Percentiles rank a stretch among this genome's conserved stretches.
phyloP scores from a whole-genome alignment of 2,329 filamentous ascomycete genomes.

The Furcasterigmium sp. region DNA sequence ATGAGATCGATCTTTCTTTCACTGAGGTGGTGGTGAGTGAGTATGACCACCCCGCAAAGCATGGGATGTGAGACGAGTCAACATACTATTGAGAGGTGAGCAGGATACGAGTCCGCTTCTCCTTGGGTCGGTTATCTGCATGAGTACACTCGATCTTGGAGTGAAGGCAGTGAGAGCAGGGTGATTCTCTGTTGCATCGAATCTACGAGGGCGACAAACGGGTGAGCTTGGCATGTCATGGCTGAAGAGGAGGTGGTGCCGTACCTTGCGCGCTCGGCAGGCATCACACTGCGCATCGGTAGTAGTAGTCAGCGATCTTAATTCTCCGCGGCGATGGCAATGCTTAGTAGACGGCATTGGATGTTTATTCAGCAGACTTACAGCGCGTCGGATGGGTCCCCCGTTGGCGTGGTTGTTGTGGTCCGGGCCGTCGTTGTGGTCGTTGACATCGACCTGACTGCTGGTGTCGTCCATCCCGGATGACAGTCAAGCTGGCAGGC shows the following conservation, averaged over 20 bases:
- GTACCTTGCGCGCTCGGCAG: conserved; percentile 26
- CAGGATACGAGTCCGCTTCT: conserved; percentile 29
- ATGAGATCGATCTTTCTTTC: conserved; percentile 32
- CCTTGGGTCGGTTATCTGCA: conserved; percentile 22
- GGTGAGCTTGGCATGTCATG: not conserved
- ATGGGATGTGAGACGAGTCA: not conserved
- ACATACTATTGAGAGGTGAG: conserved; percentile 31
- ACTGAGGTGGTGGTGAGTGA: conserved; percentile 13
- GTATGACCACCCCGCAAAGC: not conserved
- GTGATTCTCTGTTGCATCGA: conserved; percentile 29
- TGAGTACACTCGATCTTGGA: conserved; percentile 31
- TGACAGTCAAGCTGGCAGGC: not conserved
- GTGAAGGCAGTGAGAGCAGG: conserved; percentile 28
- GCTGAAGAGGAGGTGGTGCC: conserved; percentile 5
- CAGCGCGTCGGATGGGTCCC: conserved; percentile 8
- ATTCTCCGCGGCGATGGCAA: too few species aligned
- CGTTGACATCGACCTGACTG: conserved; percentile 3
- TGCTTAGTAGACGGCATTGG: too few species aligned
- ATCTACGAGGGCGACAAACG: conserved; percentile 16
- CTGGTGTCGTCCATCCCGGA: conserved; percentile 3
- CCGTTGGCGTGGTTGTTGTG: conserved; percentile 1
- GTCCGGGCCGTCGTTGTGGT: conserved; percentile 8
- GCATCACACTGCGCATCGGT: conserved; percentile 21
- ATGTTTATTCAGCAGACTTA: not conserved
- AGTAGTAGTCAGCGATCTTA: too few species aligned